Conservation (phyloP, 352 stramenopile genomes). For the Pythium apleroticum region DNA sequence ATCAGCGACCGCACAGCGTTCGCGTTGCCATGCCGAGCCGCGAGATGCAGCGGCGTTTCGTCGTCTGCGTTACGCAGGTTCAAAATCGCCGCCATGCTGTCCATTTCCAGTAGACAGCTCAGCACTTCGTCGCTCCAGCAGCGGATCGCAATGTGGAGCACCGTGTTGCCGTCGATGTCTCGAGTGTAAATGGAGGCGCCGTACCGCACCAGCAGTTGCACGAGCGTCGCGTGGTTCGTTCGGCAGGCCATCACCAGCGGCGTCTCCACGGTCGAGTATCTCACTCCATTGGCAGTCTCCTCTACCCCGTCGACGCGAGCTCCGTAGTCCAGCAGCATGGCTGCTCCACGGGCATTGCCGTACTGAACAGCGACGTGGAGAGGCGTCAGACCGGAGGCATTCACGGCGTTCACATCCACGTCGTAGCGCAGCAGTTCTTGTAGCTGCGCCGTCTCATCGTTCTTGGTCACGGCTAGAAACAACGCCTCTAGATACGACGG, state of each 20-base stretch:
- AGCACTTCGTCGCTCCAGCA: slow-evolving; percentile 82
- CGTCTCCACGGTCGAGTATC: slow-evolving; percentile 24
- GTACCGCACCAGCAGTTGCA: slow-evolving; percentile 46
- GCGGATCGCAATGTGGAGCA: slow-evolving; percentile 78
- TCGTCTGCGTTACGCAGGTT: slow-evolving; percentile 87
- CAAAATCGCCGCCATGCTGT: slow-evolving; percentile 52
- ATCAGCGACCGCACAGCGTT: slow-evolving; percentile 46
- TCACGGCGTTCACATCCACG: slow-evolving; percentile 39
- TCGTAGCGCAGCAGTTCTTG: slow-evolving; percentile 38
- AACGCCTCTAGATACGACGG: slow-evolving; percentile 20
- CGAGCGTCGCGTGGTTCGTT: slow-evolving; percentile 39
- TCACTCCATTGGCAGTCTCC: neutral
- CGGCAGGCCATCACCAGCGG: slow-evolving; percentile 51
- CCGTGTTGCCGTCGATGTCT: slow-evolving; percentile 85
- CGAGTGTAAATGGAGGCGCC: slow-evolving; percentile 62
- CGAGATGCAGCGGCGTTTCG: slow-evolving; percentile 90
- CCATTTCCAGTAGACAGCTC: slow-evolving; percentile 69
- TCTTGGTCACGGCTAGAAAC: slow-evolving; percentile 27
- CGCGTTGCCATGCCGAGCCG: slow-evolving; percentile 46
- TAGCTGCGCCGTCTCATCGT: slow-evolving; percentile 31
- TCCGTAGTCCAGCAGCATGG: slow-evolving; percentile 51
- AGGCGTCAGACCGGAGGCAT: slow-evolving; percentile 37
- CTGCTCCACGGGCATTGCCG: slow-evolving; percentile 39
- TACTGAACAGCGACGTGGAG: slow-evolving; percentile 55
- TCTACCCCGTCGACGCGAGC: slow-evolving; percentile 33